Evolutionary conservation across 495 filamentous ascomycete genomes (phyloP).

Genomic region (Aeminium ludgeri): DNA sequence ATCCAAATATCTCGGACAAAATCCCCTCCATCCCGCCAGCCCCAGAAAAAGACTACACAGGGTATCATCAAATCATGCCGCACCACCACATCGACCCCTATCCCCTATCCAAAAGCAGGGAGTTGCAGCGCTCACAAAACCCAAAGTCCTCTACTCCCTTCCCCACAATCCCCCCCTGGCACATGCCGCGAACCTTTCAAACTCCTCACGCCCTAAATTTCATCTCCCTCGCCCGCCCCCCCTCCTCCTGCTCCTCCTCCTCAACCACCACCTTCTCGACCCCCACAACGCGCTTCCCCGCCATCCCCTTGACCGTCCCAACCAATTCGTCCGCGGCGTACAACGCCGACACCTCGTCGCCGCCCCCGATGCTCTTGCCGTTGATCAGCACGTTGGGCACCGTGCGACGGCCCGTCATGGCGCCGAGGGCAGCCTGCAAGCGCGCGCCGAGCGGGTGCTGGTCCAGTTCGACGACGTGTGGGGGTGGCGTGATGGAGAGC

Average conservation of each 20-base stretch:
- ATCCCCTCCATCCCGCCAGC: too few relatives aligned
- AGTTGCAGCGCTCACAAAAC: too few relatives aligned
- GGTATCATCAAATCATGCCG: too few relatives aligned
- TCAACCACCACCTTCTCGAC: constrained; percentile 6
- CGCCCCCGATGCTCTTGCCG: constrained; percentile 77
- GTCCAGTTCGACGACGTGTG: constrained; percentile 84
- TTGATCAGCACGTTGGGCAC: constrained; percentile 86
- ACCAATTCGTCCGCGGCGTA: constrained; percentile 50
- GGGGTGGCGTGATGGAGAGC: constrained; percentile 66
- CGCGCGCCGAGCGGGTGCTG: constrained; percentile 52
- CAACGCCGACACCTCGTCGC: constrained; percentile 66
- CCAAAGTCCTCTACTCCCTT: too few relatives aligned
- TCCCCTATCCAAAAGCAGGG: too few relatives aligned
- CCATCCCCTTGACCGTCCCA: constrained; percentile 55
- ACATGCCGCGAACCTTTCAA: too few relatives aligned
- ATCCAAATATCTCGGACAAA: too few relatives aligned
- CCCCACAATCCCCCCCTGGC: too few relatives aligned
- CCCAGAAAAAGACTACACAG: too few relatives aligned
- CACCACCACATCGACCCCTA: too few relatives aligned
- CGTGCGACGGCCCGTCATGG: constrained; percentile 62
- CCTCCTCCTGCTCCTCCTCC: neutral
- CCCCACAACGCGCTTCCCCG: constrained; percentile 45
- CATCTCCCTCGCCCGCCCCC: neutral
- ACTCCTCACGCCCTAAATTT: constrained; percentile 5
- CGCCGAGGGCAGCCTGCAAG: constrained; percentile 50